Evolutionary conservation across 2,329 filamentous ascomycete genomes (phyloP), one percentile per base, ranked within the genome.

Genomic region (Penicillium sp.): DNA sequence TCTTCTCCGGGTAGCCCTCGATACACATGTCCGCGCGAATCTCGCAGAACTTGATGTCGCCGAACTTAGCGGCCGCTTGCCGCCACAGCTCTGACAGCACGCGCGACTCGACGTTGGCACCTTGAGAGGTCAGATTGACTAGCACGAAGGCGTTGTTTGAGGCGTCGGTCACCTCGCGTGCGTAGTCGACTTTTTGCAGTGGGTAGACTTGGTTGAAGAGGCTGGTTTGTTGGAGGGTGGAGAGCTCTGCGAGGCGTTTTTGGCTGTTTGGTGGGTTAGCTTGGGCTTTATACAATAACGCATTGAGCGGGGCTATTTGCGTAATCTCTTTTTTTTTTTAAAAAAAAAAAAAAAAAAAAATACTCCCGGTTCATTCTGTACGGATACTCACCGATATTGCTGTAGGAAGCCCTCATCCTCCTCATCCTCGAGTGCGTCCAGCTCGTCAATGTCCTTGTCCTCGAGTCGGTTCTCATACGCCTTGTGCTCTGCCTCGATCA

Each of bases 1-100:
- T 99, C 51, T 83, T 82, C 65, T 97, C 94, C 1, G 94, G 94
- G 71, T 99, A 99, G 36, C 90, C 90, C 70, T 97, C 94, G 62
- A 99, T 96, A 51, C 94, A 96, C 75, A 96, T 84, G 67, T 90
- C 86, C 6, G 87, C 94, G 62, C 87, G 83, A 62, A 99, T 97
- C 75, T 97, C 90, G 71, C 92, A 97, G 74, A 99, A 99, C 75
- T 99, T 99, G 71, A 99, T 79, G 59, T 99, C 92, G 18, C 91
- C 90, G 67, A 91, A 99, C 65, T 92, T 90, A 53, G 74, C 76
- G 0, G 94, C 92, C 36, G 94, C 81, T 65, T 91, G 85, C 31
- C 87, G 81, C 92, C 92, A 99, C 18, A 96, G 78, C 67, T 95
- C 88, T 0, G 86, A 85, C 62, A 97, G 74, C 3, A 96, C 79